These are phyloP conservation scores for Perkinsus marinus DNA, from an alignment of 169 alveolate genomes.

Conservation along the genomic window DNA sequence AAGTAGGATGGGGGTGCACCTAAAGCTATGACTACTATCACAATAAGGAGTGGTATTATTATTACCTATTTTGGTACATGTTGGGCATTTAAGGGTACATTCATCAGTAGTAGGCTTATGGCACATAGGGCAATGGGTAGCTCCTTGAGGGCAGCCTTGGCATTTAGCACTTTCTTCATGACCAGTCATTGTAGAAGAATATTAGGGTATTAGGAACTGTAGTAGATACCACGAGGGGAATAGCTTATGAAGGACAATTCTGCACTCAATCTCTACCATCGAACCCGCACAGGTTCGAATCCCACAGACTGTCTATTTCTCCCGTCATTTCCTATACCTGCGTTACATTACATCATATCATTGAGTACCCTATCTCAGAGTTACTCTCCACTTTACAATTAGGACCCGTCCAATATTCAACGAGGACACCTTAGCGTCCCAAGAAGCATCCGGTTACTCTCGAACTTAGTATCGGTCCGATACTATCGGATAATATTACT, in stretches of 20 bases:
- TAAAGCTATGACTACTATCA: not conserved
- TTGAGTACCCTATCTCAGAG: too few species aligned
- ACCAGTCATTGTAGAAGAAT: not conserved
- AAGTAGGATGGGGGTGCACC: slow-evolving; percentile 35
- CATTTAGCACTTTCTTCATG: not conserved
- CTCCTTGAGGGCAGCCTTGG: not conserved
- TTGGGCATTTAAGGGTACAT: not conserved
- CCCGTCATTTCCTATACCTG: not conserved
- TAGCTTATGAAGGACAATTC: not conserved
- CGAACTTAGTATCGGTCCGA: too few species aligned
- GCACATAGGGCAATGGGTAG: not conserved
- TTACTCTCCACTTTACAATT: too few species aligned
- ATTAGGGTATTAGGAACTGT: not conserved
- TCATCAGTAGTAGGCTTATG: not conserved
- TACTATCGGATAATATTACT: too few species aligned
- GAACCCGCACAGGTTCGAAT: not conserved
- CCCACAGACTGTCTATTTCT: not conserved
- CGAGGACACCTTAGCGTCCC: too few species aligned
- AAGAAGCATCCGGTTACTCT: too few species aligned
- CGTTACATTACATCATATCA: too few species aligned
- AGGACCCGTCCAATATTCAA: too few species aligned
- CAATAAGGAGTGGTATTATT: too few species aligned
- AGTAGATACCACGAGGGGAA: not conserved
- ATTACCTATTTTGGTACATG: not conserved
- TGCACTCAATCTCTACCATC: not conserved